A percentile compares a stretch with the other conserved stretches of the same genome.
Conservation (phyloP, 129 eudicot genomes). For the Centaurea solstitialis region DNA sequence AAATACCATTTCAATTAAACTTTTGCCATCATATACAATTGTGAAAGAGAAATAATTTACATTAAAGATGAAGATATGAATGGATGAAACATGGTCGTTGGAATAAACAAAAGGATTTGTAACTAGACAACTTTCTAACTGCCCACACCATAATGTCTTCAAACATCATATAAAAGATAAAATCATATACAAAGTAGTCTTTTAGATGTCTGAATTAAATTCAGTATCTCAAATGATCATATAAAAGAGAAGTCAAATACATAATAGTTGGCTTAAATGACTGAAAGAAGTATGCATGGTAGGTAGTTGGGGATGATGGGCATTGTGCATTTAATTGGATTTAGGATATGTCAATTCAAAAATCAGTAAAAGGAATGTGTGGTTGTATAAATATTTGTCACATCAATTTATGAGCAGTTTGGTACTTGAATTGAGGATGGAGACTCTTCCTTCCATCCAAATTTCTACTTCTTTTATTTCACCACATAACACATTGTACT, state of each 20-base stretch:
- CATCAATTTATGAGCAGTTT: conserved; percentile 7
- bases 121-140: neutral
- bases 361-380: conserved; percentile 17
- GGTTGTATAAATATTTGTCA: conserved; percentile 29
- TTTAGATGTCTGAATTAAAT: neutral
- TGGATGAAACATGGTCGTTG: neutral
- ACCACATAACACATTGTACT: neutral
- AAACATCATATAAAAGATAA: neutral
- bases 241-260: no score
- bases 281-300: neutral
- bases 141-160: neutral
- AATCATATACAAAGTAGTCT: neutral
- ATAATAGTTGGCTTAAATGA: no score
- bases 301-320: neutral
- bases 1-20: neutral
- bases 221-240: no score
- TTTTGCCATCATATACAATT: no score
- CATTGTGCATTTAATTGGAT: conserved; percentile 12
- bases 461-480: neutral
- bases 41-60: neutral
- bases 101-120: neutral
- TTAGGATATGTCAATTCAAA: conserved; percentile 29
- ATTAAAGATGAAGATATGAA: neutral
- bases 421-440: conserved; percentile 26
- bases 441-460: conserved; percentile 28